Evolutionary conservation across 2,329 filamentous ascomycete genomes (phyloP).

Genomic region (Xylaria sp.): DNA sequence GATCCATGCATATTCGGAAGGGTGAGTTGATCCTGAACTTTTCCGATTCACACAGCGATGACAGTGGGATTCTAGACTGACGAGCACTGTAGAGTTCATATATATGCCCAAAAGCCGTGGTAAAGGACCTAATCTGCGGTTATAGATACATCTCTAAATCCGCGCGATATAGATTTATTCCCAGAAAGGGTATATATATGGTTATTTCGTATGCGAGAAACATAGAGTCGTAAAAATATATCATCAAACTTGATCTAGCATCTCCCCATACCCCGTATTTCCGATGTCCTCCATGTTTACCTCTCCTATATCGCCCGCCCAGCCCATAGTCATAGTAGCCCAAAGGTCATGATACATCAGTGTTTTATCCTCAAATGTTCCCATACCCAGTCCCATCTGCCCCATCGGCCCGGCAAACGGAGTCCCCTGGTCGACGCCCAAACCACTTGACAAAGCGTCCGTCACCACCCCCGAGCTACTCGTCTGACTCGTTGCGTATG

Average conservation of each 20-base stretch:
- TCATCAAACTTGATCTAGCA: slow-evolving; percentile 16
- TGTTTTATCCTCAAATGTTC: slow-evolving; percentile 13
- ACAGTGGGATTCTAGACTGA: no score
- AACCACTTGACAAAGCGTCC: slow-evolving; percentile 1
- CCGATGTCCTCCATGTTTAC: slow-evolving; percentile 25
- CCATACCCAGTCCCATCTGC: slow-evolving; percentile 11
- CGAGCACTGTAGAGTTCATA: slow-evolving; percentile 21
- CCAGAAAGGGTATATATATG: neutral
- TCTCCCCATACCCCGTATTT: slow-evolving; percentile 16
- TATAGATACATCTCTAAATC: neutral
- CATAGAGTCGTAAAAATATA: neutral
- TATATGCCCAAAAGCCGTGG: slow-evolving; percentile 28
- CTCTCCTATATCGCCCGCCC: slow-evolving; percentile 28
- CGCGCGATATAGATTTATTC: neutral
- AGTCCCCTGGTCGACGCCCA: neutral
- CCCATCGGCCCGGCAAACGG: slow-evolving; percentile 10
- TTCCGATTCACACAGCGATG: no score
- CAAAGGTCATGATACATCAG: slow-evolving; percentile 33
- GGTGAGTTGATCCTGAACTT: slow-evolving; percentile 23
- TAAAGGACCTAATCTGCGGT: neutral
- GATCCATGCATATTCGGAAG: slow-evolving; percentile 36
- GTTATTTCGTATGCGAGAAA: neutral
- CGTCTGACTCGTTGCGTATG: slow-evolving; percentile 10
- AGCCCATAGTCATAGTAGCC: slow-evolving; percentile 37
- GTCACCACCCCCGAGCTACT: slow-evolving; percentile 7